These are phyloP conservation scores for Stagonosporopsis rhizophila DNA, from an alignment of 2,329 filamentous ascomycete species.

Conservation along the genomic window DNA sequence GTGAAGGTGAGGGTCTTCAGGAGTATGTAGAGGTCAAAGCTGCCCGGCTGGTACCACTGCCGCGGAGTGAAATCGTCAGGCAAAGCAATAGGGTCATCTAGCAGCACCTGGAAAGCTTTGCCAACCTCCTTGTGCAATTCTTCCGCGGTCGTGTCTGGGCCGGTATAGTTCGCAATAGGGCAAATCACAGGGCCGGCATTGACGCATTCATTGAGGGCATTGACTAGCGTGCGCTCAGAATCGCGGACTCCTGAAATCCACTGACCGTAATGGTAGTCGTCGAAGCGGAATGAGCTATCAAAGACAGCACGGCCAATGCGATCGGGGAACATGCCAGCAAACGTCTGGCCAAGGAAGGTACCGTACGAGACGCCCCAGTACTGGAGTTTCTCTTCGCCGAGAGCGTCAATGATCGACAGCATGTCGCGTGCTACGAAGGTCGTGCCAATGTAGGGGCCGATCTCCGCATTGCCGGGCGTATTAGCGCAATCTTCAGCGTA, in stretches of 20 bases:
- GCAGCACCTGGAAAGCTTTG: constrained; percentile 18
- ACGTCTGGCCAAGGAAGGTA: constrained; percentile 54
- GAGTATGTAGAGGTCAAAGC: constrained; percentile 4
- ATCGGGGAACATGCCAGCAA: constrained; percentile 52
- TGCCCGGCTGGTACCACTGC: constrained; percentile 21
- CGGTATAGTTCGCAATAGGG: constrained; percentile 20
- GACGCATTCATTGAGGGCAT: constrained; percentile 24
- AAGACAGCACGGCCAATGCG: constrained; percentile 46
- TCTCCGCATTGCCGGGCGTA: constrained; percentile 21
- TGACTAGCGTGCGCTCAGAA: constrained; percentile 20
- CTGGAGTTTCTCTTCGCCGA: constrained; percentile 23
- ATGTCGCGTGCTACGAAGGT: constrained; percentile 26
- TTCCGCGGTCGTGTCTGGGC: constrained; percentile 19
- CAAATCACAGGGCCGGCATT: constrained; percentile 16
- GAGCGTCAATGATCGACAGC: constrained; percentile 27
- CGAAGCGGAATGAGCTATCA: constrained; percentile 34
- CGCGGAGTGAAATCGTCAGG: constrained; percentile 14
- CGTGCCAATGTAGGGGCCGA: constrained; percentile 23
- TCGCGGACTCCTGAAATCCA: constrained; percentile 21
- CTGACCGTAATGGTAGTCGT: constrained; percentile 20
- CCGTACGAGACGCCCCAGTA: constrained; percentile 56
- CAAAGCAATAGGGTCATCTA: constrained; percentile 20
- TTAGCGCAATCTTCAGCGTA: constrained; percentile 19
- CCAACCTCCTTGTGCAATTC: constrained; percentile 16
- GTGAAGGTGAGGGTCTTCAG: constrained; percentile 15